These are phyloP conservation scores for Scutellaria barbata DNA, from an alignment of 257 asterid species.

Conservation along the genomic window DNA sequence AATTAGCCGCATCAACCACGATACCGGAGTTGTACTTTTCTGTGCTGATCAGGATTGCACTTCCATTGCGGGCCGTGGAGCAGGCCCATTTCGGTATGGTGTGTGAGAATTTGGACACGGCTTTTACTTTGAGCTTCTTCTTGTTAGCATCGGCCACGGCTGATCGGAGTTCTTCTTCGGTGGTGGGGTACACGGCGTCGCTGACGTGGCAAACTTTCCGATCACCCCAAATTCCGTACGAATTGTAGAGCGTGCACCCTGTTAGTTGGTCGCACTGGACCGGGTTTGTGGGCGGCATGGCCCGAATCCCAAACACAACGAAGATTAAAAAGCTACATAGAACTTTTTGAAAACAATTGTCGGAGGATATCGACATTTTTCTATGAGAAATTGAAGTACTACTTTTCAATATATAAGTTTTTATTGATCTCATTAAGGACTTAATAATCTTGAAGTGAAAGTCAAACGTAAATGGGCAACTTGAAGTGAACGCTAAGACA, in stretches of 20 bases:
- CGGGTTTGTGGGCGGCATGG: slow-evolving; percentile 78
- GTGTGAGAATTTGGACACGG: slow-evolving; percentile 74
- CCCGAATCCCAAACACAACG: slow-evolving; percentile 24
- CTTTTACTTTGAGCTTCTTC: slow-evolving; percentile 57
- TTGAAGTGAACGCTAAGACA: slow-evolving; percentile 22
- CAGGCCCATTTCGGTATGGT: slow-evolving; percentile 77
- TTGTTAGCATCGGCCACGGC: slow-evolving; percentile 66
- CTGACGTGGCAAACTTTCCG: slow-evolving; percentile 56
- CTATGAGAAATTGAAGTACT: neutral
- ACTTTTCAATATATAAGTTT: too few relatives aligned
- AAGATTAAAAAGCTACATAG: slow-evolving; percentile 23
- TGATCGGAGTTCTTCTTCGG: slow-evolving; percentile 62
- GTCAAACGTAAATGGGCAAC: neutral
- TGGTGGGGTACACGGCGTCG: slow-evolving; percentile 59
- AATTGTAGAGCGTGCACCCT: slow-evolving; percentile 61
- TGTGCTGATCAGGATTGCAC: slow-evolving; percentile 66
- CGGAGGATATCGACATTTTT: slow-evolving; percentile 32
- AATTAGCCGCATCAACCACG: slow-evolving; percentile 41
- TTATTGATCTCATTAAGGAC: neutral
- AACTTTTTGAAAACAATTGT: neutral
- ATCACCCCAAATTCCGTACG: slow-evolving; percentile 80
- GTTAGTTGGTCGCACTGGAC: slow-evolving; percentile 49
- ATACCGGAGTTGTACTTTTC: slow-evolving; percentile 51
- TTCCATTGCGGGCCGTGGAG: slow-evolving; percentile 36
- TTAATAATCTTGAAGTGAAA: slow-evolving; percentile 2